These are phyloP conservation scores for Ramaria sp. DNA, from an alignment of 768 basidiomycete genomes.

Conservation along the genomic window DNA sequence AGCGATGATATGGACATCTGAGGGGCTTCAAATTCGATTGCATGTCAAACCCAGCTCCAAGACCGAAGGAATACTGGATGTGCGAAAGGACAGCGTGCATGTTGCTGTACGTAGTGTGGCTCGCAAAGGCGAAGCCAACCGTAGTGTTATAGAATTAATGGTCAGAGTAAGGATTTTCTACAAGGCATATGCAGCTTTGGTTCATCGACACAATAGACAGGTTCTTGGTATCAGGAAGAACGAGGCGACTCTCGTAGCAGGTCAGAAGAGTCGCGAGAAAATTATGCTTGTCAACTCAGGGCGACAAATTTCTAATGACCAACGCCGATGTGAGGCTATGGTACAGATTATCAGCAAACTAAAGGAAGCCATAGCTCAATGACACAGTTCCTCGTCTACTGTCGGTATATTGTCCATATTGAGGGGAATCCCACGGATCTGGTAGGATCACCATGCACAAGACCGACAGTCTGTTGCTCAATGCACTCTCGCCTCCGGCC, in stretches of 20 bases:
- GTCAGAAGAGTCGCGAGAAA: slow-evolving; percentile 2
- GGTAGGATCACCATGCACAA: neutral
- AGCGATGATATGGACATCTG: neutral
- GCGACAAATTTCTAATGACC: neutral
- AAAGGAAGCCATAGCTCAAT: neutral
- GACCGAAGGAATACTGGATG: neutral
- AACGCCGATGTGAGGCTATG: neutral
- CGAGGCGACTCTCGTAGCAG: neutral
- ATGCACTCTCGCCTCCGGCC: no score
- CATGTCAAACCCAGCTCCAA: slow-evolving; percentile 2
- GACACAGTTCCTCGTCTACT: neutral
- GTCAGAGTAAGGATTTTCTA: neutral
- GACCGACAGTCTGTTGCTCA: neutral
- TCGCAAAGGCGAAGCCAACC: neutral
- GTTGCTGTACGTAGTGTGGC: neutral
- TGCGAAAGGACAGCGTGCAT: neutral
- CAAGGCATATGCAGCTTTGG: neutral
- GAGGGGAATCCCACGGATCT: neutral
- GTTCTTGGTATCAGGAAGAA: neutral
- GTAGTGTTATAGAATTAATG: neutral
- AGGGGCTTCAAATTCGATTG: neutral
- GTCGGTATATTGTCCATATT: no score
- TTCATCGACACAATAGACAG: neutral
- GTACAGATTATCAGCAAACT: neutral
- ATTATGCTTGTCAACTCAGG: neutral